Conservation (phyloP, 2,329 filamentous ascomycete species). For the Colletotrichum tropicicola region DNA sequence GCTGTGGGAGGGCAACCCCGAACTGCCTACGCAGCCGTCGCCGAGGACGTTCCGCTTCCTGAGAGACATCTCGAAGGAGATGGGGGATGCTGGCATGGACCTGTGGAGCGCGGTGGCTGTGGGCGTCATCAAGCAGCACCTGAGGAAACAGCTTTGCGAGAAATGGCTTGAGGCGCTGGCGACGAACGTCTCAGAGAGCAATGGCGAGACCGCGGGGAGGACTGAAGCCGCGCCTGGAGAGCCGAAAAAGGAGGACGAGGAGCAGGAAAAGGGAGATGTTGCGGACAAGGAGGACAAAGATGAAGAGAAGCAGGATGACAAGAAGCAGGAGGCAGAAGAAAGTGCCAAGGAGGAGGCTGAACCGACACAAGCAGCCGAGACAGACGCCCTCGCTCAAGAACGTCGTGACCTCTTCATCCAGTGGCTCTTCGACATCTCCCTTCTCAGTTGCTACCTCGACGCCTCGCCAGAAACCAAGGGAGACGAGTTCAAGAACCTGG, state of each 20-base stretch:
- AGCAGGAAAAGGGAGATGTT: conserved; percentile 23
- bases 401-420: conserved; percentile 62
- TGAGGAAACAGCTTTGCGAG: conserved; percentile 60
- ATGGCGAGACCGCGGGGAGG: conserved; percentile 17
- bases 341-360: conserved; percentile 20
- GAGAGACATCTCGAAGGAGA: conserved; percentile 68
- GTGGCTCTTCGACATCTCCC: conserved; percentile 68
- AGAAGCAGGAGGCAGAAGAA: conserved; percentile 9
- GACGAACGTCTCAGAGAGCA: conserved; percentile 29
- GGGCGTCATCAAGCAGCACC: conserved; percentile 64
- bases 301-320: conserved; percentile 8
- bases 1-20: conserved; percentile 81
- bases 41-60: conserved; percentile 78
- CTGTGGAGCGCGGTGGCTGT: conserved; percentile 82
- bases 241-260: neutral
- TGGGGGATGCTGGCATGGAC: conserved; percentile 78
- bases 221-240: conserved; percentile 5
- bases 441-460: conserved; percentile 58
- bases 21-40: conserved; percentile 82
- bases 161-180: conserved; percentile 56
- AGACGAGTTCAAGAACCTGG: conserved; percentile 52
- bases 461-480: conserved; percentile 34
- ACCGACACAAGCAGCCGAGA: neutral
- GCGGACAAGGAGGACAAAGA: conserved; percentile 28
- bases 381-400: conserved; percentile 35